Base-by-base conservation (phyloP, 306 rosid genomes). In the Rosa rugosa region DNA sequence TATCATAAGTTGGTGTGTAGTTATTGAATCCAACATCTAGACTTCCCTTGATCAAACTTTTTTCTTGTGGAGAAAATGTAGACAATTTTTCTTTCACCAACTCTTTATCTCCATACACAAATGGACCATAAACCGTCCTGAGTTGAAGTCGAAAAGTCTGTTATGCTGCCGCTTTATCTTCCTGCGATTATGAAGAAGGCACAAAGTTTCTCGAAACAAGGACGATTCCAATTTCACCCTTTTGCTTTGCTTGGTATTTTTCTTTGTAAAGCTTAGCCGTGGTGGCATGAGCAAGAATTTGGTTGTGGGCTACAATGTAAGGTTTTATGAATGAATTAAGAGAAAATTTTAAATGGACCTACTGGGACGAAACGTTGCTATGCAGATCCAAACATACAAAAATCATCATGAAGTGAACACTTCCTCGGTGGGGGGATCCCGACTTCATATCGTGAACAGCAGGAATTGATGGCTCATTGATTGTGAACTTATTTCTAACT, bases 401-500 rank as follows among this genome's bases (percentile, higher is more conserved):
- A 68, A 5, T 44, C 83, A 3, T 36, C 65, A 1, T 82, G 79
- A 11, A 81, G 63, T 2, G 94, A 90, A 20, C 94, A 90, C 77
- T 90, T 83, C 31, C 82, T 85, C 4, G 92, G 89, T 23, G 94
- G 82, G 18, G 79, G 75, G 0, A 69, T 81, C 0, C 94, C 94
- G 4, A 72, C 42, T 22, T 80, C 80, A 60, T 81, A 90, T 3
- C 88, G n/a, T 40, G 6, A 3, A 40, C 42, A 40, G 42, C 42
- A 40, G 0, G 42, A 40, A 40, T 5, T 40, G 42, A 40, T 0
- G 91, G 91, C 72, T 90, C 94, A 53, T 88, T 90, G 23, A 90
- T n/a, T 34, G 94, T 87, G 1, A 69, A 81, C 94, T 91, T 88
- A 54, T 77, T 44, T 16, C 83, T 90, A 0, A 88, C 94, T 44